Evolutionary conservation across 2,329 filamentous ascomycete species (phyloP).

Genomic region (Plectosphaerella sp.): DNA sequence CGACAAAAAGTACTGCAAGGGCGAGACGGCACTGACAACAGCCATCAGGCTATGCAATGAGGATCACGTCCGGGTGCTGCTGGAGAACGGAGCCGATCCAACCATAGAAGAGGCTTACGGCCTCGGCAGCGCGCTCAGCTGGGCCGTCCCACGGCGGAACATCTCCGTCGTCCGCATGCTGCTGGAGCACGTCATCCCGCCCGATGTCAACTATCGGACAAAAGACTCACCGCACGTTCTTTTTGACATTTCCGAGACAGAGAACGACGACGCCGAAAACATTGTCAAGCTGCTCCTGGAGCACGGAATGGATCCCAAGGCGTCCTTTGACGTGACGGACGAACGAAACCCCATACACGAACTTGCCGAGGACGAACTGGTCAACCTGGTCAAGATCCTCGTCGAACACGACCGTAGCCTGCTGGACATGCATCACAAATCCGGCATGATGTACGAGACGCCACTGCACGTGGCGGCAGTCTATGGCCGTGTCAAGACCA

Average conservation of each 20-base stretch:
- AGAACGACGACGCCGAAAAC: slow-evolving; percentile 3
- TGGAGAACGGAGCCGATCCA: slow-evolving; percentile 17
- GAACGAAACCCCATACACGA: slow-evolving; percentile 11
- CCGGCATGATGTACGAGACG: slow-evolving; percentile 8
- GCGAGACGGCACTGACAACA: slow-evolving; percentile 5
- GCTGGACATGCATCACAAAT: slow-evolving; percentile 11
- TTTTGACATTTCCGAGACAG: slow-evolving; percentile 1
- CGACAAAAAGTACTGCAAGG: not conserved
- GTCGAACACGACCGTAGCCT: slow-evolving; percentile 14
- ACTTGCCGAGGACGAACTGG: slow-evolving; percentile 10
- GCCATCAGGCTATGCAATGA: slow-evolving; percentile 4
- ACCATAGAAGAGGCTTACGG: slow-evolving; percentile 15
- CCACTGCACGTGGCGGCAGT: slow-evolving; percentile 13
- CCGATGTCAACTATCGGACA: slow-evolving; percentile 11
- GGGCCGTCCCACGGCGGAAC: slow-evolving; percentile 6
- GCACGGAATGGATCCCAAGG: slow-evolving; percentile 13
- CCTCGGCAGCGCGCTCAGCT: slow-evolving; percentile 7
- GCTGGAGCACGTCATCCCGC: slow-evolving; percentile 10
- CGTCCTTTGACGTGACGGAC: slow-evolving; percentile 2
- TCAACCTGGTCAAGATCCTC: slow-evolving; percentile 12
- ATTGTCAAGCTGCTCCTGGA: slow-evolving; percentile 12
- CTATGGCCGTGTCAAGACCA: slow-evolving; percentile 5
- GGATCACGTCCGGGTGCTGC: slow-evolving; percentile 13
- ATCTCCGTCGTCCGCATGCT: slow-evolving; percentile 9
- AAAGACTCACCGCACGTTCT: slow-evolving; percentile 6